Base-by-base conservation (phyloP, 2,329 filamentous ascomycete genomes). In the Drechslerella stenobrocha region DNA sequence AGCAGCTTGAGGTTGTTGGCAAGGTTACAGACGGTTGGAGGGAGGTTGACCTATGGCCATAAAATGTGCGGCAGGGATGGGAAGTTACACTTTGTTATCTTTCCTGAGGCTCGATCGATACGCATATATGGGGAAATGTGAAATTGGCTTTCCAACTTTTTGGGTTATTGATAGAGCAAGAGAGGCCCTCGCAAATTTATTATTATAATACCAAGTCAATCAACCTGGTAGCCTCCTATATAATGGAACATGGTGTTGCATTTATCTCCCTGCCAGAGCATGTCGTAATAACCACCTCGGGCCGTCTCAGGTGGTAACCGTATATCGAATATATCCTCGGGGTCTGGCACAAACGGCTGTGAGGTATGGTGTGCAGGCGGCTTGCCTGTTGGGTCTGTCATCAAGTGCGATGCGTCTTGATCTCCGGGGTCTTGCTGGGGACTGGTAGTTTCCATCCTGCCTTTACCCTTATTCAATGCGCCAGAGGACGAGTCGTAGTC, bases 251-350 rank as follows among this genome's bases (percentile, higher is more conserved):
- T 67, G 9, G 24, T 48, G 11, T 50, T 67, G 30, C 63, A 67
- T 26, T 60, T 67, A 30, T 67, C 63, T 2, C 63, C 63, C 32
- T 67, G 63, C 63, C 63, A 67, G 20, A 67, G 55, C 63, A 67
- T 67, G n/a, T 67, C 63, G 37, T 67, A 67, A 45, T 67, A 67
- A 1, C 63, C 63, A 28, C 63, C 63, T 32, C 63, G 42, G 2
- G 63, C 24, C 2, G 63, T 67, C 50, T 67, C 63, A 2, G 63
- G 63, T 2, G 63, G 63, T 13, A 67, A 28, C 2, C 30, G 26
- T 30, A 67, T 67, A 32, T 67, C 63, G 24, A 67, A 67, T 22
- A 60, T 32, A 52, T 67, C 45, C 13, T 52, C 30, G 5, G 55
- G 63, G 34, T 67, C 63, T n/a, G 63, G 50, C 6, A 44, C 22